phyloP scores from a whole-genome alignment of 495 filamentous ascomycete genomes.

The Sordaria brevicollis region DNA sequence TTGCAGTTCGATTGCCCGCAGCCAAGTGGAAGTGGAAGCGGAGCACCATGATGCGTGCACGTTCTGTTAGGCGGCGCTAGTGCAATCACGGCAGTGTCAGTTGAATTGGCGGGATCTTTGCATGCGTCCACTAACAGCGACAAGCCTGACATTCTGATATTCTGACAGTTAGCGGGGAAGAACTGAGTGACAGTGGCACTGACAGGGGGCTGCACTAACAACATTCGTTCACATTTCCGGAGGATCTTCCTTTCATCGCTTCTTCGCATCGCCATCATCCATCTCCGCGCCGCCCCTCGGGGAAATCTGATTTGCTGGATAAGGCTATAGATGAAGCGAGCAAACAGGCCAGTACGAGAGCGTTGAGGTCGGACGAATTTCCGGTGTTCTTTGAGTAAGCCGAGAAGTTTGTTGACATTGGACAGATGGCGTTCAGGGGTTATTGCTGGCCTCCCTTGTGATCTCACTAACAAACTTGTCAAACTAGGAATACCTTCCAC shows the following conservation, averaged over 20 bases:
- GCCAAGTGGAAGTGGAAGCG: not conserved
- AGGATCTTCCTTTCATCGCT: not conserved
- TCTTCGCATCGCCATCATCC: not conserved
- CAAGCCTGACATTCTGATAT: not conserved
- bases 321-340: not conserved
- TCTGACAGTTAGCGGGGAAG: not conserved
- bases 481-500: not conserved
- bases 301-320: not conserved
- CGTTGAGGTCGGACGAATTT: not conserved
- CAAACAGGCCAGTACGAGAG: not conserved
- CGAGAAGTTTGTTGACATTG: not conserved
- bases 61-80: not conserved
- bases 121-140: not conserved
- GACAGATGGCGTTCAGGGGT: not conserved
- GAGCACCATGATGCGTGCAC: not conserved
- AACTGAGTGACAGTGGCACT: not conserved
- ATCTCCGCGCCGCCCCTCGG: not conserved
- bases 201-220: not conserved
- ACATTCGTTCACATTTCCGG: not conserved
- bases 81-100: not conserved
- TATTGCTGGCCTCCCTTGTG: not conserved
- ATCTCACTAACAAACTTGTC: not conserved
- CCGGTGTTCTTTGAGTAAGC: not conserved
- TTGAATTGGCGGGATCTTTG: not conserved
- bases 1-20: not conserved